phyloP scores from a whole-genome alignment of 257 asterid genomes.

The Solanum chiquidenum region DNA sequence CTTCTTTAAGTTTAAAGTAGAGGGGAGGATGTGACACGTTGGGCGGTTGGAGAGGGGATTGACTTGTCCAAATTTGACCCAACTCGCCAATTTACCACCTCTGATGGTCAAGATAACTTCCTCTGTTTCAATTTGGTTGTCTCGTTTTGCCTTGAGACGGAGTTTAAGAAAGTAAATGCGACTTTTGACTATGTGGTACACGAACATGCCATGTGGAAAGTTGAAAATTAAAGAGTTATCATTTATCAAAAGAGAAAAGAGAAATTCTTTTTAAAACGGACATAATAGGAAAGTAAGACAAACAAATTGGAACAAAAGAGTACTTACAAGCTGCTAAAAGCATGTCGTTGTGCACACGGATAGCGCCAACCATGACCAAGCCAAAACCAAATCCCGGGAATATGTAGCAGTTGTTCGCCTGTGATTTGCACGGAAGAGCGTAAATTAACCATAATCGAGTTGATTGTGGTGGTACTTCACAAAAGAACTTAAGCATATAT shows the following conservation, averaged over 20 bases:
- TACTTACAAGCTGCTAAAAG: slow-evolving; percentile 93
- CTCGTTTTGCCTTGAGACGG: background rate
- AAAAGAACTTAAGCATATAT: background rate
- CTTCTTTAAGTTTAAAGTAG: background rate
- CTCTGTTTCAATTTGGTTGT: background rate
- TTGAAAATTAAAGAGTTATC: background rate
- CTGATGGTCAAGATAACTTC: background rate
- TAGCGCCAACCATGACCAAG: slow-evolving; percentile 78
- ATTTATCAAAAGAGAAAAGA: background rate
- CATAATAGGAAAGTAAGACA: background rate
- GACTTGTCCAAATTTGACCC: background rate
- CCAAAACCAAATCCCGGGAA: slow-evolving; percentile 96
- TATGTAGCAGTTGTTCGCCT: slow-evolving; percentile 94
- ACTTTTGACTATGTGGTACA: background rate
- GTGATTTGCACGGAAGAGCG: background rate
- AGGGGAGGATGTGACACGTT: background rate
- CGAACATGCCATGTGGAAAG: background rate
- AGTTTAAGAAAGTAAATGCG: background rate
- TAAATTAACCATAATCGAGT: background rate
- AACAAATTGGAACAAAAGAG: background rate
- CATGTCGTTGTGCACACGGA: slow-evolving; percentile 92
- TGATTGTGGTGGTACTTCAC: background rate
- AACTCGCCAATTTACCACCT: background rate
- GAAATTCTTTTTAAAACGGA: background rate
- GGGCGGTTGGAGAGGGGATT: background rate